phyloP scores from a whole-genome alignment of 108 stramenopile genomes.

The Fragilaria radians region DNA sequence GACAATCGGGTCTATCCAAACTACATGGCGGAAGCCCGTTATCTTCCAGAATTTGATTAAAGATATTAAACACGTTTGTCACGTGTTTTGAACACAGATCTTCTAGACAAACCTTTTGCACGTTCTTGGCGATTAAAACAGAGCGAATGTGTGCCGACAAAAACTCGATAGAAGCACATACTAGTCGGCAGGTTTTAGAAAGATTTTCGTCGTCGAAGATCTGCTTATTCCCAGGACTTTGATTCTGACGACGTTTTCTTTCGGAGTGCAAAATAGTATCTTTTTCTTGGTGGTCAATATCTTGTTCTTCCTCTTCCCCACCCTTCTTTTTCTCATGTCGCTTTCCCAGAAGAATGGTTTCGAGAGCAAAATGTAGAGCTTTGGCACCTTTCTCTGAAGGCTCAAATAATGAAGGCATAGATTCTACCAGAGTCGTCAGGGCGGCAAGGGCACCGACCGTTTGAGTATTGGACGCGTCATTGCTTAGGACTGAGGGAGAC shows the following conservation, averaged over 20 bases:
- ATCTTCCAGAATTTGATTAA: slow-evolving; percentile 42
- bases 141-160: slow-evolving; percentile 62
- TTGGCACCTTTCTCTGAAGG: slow-evolving; percentile 39
- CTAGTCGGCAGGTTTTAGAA: slow-evolving; percentile 46
- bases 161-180: slow-evolving; percentile 72
- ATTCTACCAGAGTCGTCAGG: slow-evolving; percentile 57
- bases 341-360: slow-evolving; percentile 48
- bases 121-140: slow-evolving; percentile 2
- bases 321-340: slow-evolving; percentile 15
- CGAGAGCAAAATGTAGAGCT: slow-evolving; percentile 56
- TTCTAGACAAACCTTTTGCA: slow-evolving; percentile 5
- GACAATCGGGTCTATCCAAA: slow-evolving; percentile 37
- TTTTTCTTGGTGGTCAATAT: slow-evolving; percentile 5
- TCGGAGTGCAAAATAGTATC: slow-evolving; percentile 5
- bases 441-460: slow-evolving; percentile 55
- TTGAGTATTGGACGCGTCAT: slow-evolving; percentile 26
- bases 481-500: slow-evolving; percentile 34
- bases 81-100: slow-evolving; percentile 25
- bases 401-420: slow-evolving; percentile 54
- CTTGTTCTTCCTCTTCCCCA: slow-evolving; percentile 1
- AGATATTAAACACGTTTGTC: slow-evolving; percentile 27
- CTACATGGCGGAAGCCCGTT: slow-evolving; percentile 45
- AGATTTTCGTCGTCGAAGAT: slow-evolving; percentile 34
- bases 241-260: neutral
- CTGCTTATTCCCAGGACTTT: slow-evolving; percentile 4